Evolutionary conservation across 306 rosid species (phyloP), one percentile per base, ranked within the genome.

Genomic region (Coriaria nepalensis): DNA sequence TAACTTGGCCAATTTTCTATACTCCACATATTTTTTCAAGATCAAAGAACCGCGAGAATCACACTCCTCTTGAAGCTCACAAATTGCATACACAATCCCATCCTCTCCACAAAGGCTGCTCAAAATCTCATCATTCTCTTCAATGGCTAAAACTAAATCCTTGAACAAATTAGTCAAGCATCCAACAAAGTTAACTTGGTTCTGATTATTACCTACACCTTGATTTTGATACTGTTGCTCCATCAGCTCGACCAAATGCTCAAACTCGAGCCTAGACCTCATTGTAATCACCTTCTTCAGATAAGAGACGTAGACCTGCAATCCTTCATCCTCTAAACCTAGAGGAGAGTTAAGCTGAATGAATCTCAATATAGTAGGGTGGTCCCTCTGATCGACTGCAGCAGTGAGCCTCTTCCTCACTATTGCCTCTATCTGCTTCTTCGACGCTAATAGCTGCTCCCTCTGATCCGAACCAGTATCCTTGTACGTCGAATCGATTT

Each of bases 51-150:
- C 95, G 14, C 94, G 68, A 2, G 85, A 70, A 49, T 90, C 95
- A 62, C 95, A 90, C 60, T 85, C 98, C 76, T 85, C 98, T 47
- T 90, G 98, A 43, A 90, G 95, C 72, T 90, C 98, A 37, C 95
- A 85, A 40, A 90, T 82, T 2, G 95, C 94, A 39, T 90, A 90
- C 6, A 79, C 98, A 51, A 90, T 66, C 6, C 98, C 98, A 67
- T 90, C 98, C 62, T 90, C 98, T 2, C 95, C 95, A 43, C 98
- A 90, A 7, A 90, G 73, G 52, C 85, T 76, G 56, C 82, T 72
- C 77, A 85, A 61, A 52, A 90, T 82, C 62, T 67, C 87, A 55
- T 72, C 64, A 49, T 90, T 90, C 63, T 90, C 95, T 49, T 90
- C 94, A 51, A 90, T 52, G 0, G 95, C 98, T 73, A 85, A 51